Conservation (phyloP, 306 rosid genomes). For the Vachellia collinsii region DNA sequence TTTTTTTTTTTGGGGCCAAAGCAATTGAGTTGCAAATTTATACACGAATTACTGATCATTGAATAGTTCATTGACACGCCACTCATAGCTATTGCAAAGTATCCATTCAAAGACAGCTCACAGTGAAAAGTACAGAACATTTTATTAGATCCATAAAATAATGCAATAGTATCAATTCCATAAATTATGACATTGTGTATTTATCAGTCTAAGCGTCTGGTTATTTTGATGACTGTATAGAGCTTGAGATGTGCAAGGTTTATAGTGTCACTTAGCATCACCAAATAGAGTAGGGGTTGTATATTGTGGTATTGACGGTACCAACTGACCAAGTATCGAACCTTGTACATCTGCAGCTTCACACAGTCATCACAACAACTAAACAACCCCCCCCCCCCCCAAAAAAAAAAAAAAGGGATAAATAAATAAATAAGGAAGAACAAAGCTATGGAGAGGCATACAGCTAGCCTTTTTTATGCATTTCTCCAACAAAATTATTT, state of each 20-base stretch:
- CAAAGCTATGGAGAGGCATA: not conserved
- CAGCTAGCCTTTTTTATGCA: no score
- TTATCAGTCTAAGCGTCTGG: not conserved
- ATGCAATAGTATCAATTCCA: not conserved
- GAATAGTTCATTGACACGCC: not conserved
- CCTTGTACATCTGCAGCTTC: not conserved
- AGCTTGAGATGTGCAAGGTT: not conserved
- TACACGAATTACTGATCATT: not conserved
- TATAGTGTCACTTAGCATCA: not conserved
- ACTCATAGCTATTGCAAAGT: not conserved
- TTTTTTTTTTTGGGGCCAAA: not conserved
- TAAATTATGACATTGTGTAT: not conserved
- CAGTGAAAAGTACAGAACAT: not conserved
- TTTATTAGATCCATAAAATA: not conserved
- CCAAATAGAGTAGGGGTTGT: not conserved
- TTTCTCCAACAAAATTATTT: no score
- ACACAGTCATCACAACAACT: no score
- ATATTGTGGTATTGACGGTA: not conserved
- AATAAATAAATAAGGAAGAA: not conserved
- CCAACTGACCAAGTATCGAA: not conserved
- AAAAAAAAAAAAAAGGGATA: not conserved
- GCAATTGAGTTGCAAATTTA: not conserved
- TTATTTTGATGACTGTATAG: not conserved
- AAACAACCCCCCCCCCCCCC: no score
- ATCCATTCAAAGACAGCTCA: constrained; percentile 3